phyloP scores from a whole-genome alignment of 345 rosid genomes.

The Citrus hindsii region DNA sequence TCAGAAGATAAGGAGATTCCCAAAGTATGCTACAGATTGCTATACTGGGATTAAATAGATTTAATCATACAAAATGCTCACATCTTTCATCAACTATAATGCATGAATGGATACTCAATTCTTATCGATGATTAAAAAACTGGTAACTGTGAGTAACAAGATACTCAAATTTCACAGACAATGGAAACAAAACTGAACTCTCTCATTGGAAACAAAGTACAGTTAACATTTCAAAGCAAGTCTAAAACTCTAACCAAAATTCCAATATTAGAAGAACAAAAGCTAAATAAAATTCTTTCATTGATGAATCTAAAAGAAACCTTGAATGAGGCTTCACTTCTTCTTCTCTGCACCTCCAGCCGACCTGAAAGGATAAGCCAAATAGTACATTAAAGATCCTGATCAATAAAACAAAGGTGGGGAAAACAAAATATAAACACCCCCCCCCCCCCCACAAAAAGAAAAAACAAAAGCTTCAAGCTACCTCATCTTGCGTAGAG shows the following conservation, averaged over 20 bases:
- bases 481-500: slow-evolving; percentile 50
- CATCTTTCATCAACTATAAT: no score
- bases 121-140: no score
- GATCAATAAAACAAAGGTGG: no score
- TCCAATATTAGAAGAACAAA: neutral
- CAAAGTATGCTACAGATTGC: neutral
- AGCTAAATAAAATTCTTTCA: neutral
- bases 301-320: neutral
- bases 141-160: no score
- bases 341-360: slow-evolving; percentile 38
- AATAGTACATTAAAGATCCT: neutral
- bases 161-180: neutral
- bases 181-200: neutral
- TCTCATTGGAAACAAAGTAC: neutral
- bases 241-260: neutral
- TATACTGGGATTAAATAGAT: neutral
- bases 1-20: neutral
- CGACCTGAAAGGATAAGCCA: slow-evolving; percentile 20
- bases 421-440: no score
- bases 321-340: slow-evolving; percentile 17
- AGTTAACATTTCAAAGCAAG: neutral
- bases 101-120: no score
- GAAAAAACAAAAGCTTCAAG: neutral
- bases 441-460: no score
- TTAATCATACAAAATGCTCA: no score